Percentiles rank a stretch among this genome's conserved stretches.
These are phyloP conservation scores for Aspergillus puulaauensis DNA, from an alignment of 2,329 filamentous ascomycete species.

Conservation along the genomic window DNA sequence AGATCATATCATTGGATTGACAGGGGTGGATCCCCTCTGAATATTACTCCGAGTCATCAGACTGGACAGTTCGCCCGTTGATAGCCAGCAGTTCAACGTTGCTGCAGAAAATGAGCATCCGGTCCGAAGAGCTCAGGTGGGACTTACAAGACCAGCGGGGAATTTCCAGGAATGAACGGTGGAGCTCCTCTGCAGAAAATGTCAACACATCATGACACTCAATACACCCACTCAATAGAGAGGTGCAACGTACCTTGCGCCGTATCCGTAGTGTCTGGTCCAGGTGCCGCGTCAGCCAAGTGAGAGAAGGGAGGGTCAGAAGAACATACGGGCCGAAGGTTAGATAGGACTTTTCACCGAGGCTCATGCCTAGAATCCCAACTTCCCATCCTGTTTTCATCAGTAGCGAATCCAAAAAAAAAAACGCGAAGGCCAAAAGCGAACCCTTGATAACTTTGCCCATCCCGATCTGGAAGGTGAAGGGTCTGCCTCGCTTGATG, in stretches of 20 bases:
- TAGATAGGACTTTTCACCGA: constrained; percentile 20
- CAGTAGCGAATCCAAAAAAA: background rate
- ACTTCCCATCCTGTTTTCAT: constrained; percentile 17
- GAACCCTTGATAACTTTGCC: constrained; percentile 19
- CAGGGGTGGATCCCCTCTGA: no score
- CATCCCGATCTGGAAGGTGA: constrained; percentile 19
- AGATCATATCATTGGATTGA: no score
- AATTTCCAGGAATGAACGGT: constrained; percentile 21
- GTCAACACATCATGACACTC: background rate
- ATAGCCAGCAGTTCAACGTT: constrained; percentile 10
- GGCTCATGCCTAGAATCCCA: constrained; percentile 18
- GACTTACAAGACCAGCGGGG: constrained; percentile 21
- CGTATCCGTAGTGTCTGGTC: constrained; percentile 18
- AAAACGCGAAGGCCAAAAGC: background rate
- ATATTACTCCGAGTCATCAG: constrained; percentile 2
- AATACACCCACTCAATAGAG: background rate
- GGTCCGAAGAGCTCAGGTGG: background rate
- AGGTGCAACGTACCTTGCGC: constrained; percentile 9
- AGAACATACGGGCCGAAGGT: constrained; percentile 20
- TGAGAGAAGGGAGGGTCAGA: no score
- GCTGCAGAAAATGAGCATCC: background rate
- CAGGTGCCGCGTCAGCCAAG: background rate
- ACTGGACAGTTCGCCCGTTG: constrained; percentile 2
- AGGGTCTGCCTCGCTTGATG: constrained; percentile 19
- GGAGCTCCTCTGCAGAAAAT: constrained; percentile 11